These are phyloP conservation scores for Rosellinia necatrix DNA, from an alignment of 2,329 filamentous ascomycete species.

Conservation along the genomic window DNA sequence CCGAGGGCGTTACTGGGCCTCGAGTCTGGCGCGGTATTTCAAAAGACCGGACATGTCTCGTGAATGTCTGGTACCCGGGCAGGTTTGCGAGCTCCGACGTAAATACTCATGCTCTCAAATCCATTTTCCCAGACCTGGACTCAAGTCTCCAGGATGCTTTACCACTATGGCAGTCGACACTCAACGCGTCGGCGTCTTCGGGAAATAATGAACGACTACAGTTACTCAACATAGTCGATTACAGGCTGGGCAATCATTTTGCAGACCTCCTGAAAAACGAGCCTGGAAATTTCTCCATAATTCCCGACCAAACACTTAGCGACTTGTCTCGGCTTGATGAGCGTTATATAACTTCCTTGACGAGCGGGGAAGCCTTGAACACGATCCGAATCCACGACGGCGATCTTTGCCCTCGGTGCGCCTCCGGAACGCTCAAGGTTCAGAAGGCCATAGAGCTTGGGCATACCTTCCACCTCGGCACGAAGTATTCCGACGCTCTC, in stretches of 20 bases:
- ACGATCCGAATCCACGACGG: slow-evolving; percentile 68
- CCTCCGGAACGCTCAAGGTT: slow-evolving; percentile 63
- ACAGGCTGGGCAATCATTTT: slow-evolving; percentile 37
- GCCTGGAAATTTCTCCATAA: slow-evolving; percentile 13
- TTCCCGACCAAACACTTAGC: slow-evolving; percentile 24
- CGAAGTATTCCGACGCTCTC: slow-evolving; percentile 81
- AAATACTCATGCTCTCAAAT: slow-evolving; percentile 66
- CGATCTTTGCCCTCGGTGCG: slow-evolving; percentile 75
- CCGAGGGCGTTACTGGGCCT: neutral
- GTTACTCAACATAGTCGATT: slow-evolving; percentile 41
- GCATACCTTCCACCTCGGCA: slow-evolving; percentile 93
- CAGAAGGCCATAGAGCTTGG: slow-evolving; percentile 85
- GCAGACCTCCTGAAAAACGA: slow-evolving; percentile 18
- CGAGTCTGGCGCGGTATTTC: slow-evolving; percentile 67
- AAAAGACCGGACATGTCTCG: slow-evolving; percentile 67
- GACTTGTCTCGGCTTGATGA: slow-evolving; percentile 22
- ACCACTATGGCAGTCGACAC: slow-evolving; percentile 55
- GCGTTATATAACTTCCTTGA: slow-evolving; percentile 28
- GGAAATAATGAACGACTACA: slow-evolving; percentile 20
- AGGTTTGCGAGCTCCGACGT: slow-evolving; percentile 42
- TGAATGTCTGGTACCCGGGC: slow-evolving; percentile 70
- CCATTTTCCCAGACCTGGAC: slow-evolving; percentile 69
- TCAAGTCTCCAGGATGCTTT: slow-evolving; percentile 66
- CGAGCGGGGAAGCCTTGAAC: slow-evolving; percentile 53
- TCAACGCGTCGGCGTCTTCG: slow-evolving; percentile 32